Conservation (phyloP, 1,139 yeast genomes). For the Lodderomyces elongisporus region DNA sequence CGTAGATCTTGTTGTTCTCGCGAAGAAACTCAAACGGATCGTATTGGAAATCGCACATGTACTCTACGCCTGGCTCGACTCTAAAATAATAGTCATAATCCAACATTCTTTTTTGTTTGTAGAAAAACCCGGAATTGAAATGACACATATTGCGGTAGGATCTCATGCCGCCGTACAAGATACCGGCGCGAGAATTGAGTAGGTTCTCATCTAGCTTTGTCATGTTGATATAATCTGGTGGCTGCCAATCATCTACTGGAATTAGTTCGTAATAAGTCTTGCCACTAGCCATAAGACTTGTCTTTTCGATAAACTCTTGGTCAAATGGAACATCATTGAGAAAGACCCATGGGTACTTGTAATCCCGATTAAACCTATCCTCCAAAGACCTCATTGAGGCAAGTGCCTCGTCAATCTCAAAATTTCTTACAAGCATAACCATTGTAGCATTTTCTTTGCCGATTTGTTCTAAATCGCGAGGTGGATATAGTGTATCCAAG, state of each 20-base stretch:
- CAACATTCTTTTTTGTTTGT: conserved; percentile 33
- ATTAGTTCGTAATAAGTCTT: conserved; percentile 47
- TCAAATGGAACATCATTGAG: conserved; percentile 41
- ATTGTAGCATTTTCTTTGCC: conserved; percentile 50
- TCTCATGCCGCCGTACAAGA: conserved; percentile 37
- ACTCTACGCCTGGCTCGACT: conserved; percentile 45
- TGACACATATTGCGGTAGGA: conserved; percentile 48
- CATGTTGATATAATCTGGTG: conserved; percentile 35
- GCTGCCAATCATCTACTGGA: conserved; percentile 40
- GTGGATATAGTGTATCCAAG: conserved; percentile 23
- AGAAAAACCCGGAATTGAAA: conserved; percentile 44
- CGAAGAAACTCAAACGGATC: conserved; percentile 40
- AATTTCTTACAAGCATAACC: conserved; percentile 43
- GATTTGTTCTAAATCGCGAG: conserved; percentile 28
- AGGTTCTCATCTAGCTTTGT: conserved; percentile 24
- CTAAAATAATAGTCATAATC: conserved; percentile 44
- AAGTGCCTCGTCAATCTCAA: conserved; percentile 38
- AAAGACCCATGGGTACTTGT: conserved; percentile 45
- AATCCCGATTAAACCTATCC: conserved; percentile 43
- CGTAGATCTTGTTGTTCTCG: conserved; percentile 33
- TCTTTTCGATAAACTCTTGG: conserved; percentile 43
- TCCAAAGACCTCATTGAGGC: conserved; percentile 42
- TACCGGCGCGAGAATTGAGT: conserved; percentile 19
- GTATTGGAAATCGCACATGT: conserved; percentile 46
- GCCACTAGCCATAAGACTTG: conserved; percentile 84